Base-by-base conservation (phyloP, 2,329 filamentous ascomycete genomes). In the Pyrenophora teres region DNA sequence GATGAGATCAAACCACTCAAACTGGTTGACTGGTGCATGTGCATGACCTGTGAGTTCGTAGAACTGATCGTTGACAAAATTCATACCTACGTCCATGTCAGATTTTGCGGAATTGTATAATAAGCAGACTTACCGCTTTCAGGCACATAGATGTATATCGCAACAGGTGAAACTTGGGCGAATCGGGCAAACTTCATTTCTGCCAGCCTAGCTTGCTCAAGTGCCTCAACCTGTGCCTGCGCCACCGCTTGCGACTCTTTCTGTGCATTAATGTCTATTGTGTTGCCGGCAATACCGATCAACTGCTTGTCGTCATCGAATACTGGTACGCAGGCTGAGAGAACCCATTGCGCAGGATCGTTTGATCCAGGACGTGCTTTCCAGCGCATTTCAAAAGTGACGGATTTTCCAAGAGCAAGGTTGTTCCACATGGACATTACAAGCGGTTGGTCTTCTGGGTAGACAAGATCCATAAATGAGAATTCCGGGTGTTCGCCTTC, bases 331-430 rank as follows among this genome's bases (percentile, higher is more conserved):
- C 67, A 69, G 7, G 67, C 59, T 4, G 63, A 66, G 4, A 69
- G 59, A 2, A 71, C 56, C 67, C 69, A 71, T 47, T 67, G 63
- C 19, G 55, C 55, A 13, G 41, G 13, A 6, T 63, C 52, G 5
- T 49, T 43, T 3, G 57, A 50, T 3, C 52, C 62, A 3, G 57
- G 39, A 3, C 54, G 52, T 8, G 56, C 51, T 46, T 69, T 70
- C 69, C 69, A 72, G 40, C 68, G 55, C 69, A 71, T 71, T 38
- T 72, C 69, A 33, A 71, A 72, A 3, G 68, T 70, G 2, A 71
- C 59, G 0, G 65, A 54, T 21, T 49, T 56, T 2, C 68, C 68
- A 19, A 61, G 56, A 2, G 63, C 30, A 3, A 72, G 45, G 3
- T 42, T 64, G 25, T 70, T 70, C 70, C 68, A 72, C 50, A 59